Evolutionary conservation across 176 grass and related monocot species (phyloP).

Genomic region (Rhynchospora tenuis): DNA sequence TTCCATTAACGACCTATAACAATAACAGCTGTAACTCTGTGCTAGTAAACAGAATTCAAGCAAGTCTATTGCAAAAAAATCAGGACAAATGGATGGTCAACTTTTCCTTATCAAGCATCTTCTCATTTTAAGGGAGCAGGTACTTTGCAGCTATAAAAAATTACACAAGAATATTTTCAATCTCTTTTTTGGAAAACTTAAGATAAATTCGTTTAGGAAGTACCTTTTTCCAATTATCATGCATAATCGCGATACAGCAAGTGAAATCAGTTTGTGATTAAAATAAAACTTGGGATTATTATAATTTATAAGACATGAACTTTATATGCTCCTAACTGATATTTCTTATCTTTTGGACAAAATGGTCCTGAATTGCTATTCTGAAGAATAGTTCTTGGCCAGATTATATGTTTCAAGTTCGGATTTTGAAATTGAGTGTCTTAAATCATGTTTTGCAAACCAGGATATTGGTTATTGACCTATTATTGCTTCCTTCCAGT

Average conservation of each 20-base stretch:
- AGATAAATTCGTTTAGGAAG: background rate
- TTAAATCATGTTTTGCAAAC: background rate
- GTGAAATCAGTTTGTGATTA: background rate
- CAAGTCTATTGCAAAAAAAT: constrained; percentile 80
- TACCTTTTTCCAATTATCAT: background rate
- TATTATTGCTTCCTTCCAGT: background rate
- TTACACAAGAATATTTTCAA: background rate
- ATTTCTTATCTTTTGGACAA: background rate
- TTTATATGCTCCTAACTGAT: background rate
- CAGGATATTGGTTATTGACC: background rate
- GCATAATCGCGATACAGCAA: background rate
- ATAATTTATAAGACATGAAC: background rate
- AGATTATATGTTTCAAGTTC: background rate
- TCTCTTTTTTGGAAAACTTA: background rate
- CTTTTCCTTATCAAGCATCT: constrained; percentile 98
- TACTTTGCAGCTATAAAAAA: background rate
- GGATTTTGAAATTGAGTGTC: background rate
- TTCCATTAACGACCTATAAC: too few relatives aligned
- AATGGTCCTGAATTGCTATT: background rate
- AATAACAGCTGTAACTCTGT: constrained; percentile 18
- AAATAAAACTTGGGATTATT: background rate
- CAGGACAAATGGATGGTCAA: constrained; percentile 76
- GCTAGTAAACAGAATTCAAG: constrained; percentile 63
- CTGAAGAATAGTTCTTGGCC: background rate
- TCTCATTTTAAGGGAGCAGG: constrained; percentile 96